Percentiles rank a stretch among this genome's conserved stretches.
phyloP scores from a whole-genome alignment of 495 filamentous ascomycete species.

The Aspergillus kassunensis region DNA sequence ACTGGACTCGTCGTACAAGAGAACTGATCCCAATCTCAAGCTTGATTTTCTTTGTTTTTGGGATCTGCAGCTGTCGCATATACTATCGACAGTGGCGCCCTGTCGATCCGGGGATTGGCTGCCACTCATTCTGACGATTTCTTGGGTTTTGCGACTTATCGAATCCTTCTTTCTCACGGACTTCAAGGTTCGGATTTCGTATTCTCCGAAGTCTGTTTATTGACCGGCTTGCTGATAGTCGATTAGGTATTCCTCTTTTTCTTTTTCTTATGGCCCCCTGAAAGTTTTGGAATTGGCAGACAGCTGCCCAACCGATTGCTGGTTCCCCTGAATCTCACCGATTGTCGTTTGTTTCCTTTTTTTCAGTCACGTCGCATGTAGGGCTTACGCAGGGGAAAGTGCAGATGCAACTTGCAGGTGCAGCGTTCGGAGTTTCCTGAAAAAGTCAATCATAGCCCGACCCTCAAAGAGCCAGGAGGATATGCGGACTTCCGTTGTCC shows the following conservation, averaged over 20 bases:
- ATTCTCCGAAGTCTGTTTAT: not conserved
- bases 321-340: not conserved
- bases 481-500: not conserved
- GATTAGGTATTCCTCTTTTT: not conserved
- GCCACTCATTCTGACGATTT: not conserved
- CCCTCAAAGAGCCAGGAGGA: not conserved
- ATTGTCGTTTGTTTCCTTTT: not conserved
- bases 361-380: not conserved
- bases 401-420: not conserved
- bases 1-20: conserved; percentile 2
- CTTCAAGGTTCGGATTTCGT: not conserved
- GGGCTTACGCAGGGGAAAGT: not conserved
- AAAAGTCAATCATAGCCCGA: not conserved
- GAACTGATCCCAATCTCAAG: conserved; percentile 2
- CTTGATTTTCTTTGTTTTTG: not conserved
- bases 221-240: not conserved
- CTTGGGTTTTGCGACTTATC: conserved; percentile 5
- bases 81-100: conserved; percentile 3
- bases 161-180: not conserved
- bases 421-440: not conserved
- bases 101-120: conserved; percentile 6
- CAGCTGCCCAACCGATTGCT: not conserved
- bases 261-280: not conserved
- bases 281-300: not conserved
- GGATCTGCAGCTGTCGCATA: conserved; percentile 3